phyloP scores from a whole-genome alignment of 2,329 filamentous ascomycete species.

The Cercospora nicotianae region DNA sequence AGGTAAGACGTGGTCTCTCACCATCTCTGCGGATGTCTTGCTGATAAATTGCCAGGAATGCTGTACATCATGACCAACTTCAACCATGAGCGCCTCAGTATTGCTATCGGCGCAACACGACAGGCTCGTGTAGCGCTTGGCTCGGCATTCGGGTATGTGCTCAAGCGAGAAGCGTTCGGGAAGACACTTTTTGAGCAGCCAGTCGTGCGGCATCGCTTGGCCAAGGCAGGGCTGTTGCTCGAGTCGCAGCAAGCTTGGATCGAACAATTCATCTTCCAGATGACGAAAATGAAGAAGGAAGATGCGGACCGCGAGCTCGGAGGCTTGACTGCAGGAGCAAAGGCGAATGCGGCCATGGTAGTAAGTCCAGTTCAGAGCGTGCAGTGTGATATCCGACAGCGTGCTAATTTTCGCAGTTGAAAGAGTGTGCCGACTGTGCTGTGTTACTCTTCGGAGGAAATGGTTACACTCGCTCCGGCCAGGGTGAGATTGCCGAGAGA shows the following conservation, averaged over 20 bases:
- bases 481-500: slow-evolving; percentile 71
- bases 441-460: slow-evolving; percentile 73
- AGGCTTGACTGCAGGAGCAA: slow-evolving; percentile 69
- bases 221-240: slow-evolving; percentile 66
- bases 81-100: slow-evolving; percentile 72
- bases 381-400: neutral
- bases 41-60: slow-evolving; percentile 65
- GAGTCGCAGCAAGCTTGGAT: slow-evolving; percentile 73
- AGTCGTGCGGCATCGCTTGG: slow-evolving; percentile 70
- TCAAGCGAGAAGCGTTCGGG: slow-evolving; percentile 67
- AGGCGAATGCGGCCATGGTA: slow-evolving; percentile 71
- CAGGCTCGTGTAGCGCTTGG: slow-evolving; percentile 61
- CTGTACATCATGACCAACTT: slow-evolving; percentile 52
- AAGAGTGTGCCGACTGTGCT: slow-evolving; percentile 68
- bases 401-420: slow-evolving; percentile 43
- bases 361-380: neutral
- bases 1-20: slow-evolving; percentile 65
- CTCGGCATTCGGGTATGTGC: slow-evolving; percentile 61
- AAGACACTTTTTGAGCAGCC: slow-evolving; percentile 71
- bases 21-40: slow-evolving; percentile 59
- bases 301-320: slow-evolving; percentile 66
- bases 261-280: slow-evolving; percentile 68
- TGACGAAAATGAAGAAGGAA: slow-evolving; percentile 60
- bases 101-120: slow-evolving; percentile 64
- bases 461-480: slow-evolving; percentile 64